phyloP scores from a whole-genome alignment of 140 eudicot species.

The Senecio squalidus region DNA sequence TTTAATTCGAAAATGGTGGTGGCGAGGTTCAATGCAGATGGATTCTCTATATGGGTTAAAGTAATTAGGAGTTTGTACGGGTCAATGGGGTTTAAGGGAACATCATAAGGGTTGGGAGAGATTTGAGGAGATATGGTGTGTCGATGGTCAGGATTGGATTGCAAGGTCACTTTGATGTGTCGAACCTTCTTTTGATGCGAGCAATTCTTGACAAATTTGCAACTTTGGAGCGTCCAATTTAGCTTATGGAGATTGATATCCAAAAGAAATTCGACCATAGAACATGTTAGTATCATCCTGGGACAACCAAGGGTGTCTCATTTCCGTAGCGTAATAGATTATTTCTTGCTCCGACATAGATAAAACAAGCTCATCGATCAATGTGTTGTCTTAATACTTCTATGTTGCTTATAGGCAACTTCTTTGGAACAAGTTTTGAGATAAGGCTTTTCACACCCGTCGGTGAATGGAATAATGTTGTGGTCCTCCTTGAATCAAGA shows the following conservation, averaged over 20 bases:
- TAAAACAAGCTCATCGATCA: no score
- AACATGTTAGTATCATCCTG: slow-evolving; percentile 41
- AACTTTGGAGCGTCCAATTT: slow-evolving; percentile 67
- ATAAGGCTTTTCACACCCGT: slow-evolving; percentile 76
- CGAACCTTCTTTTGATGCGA: slow-evolving; percentile 64
- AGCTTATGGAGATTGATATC: slow-evolving; percentile 85
- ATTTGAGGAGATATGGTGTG: slow-evolving; percentile 52
- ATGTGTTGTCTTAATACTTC: neutral
- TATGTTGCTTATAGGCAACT: neutral
- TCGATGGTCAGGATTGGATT: slow-evolving; percentile 82
- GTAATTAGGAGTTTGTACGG: no score
- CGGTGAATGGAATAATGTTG: slow-evolving; percentile 68
- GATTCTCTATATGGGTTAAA: no score
- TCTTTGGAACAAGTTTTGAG: slow-evolving; percentile 63
- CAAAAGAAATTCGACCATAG: slow-evolving; percentile 32
- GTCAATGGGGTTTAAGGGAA: no score
- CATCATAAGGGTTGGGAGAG: no score
- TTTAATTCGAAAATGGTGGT: no score
- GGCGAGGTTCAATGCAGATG: no score
- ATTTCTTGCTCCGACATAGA: neutral
- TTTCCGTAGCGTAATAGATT: no score
- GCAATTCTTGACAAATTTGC: slow-evolving; percentile 66
- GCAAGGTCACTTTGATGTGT: slow-evolving; percentile 64
- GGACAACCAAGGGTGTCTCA: no score
- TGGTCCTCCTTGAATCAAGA: slow-evolving; percentile 62